A percentile compares a stretch with the other conserved stretches of the same genome.
These are phyloP conservation scores for Trifolium dubium DNA, from an alignment of 306 rosid genomes.

Conservation along the genomic window DNA sequence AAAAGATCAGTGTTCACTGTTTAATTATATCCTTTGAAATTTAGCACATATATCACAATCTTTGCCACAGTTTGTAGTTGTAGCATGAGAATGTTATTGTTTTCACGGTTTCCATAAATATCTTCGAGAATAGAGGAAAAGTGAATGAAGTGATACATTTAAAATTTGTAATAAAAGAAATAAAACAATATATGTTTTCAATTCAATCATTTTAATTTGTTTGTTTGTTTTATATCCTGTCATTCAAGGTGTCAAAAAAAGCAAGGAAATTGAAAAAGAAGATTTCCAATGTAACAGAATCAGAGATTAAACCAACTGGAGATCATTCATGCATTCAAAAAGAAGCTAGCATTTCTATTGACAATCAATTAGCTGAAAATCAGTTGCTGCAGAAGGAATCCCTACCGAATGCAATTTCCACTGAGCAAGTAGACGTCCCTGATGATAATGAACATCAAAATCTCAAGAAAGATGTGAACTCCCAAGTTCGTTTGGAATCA, in stretches of 20 bases:
- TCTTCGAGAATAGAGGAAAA: conserved; percentile 5
- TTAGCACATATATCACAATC: not conserved
- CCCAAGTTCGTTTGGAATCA: conserved; percentile 3
- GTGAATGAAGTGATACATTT: not conserved
- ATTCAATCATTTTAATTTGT: conserved; percentile 15
- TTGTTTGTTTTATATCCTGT: conserved; percentile 31
- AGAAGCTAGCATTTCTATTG: conserved; percentile 51
- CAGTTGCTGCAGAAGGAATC: conserved; percentile 45
- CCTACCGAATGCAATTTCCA: conserved; percentile 42
- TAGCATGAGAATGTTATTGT: conserved; percentile 4
- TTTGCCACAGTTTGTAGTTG: not conserved
- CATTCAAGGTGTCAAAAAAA: conserved; percentile 73
- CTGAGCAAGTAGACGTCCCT: conserved; percentile 45
- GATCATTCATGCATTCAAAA: conserved; percentile 53
- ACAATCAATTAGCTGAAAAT: conserved; percentile 48
- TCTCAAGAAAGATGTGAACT: conserved; percentile 39
- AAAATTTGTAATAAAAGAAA: not conserved
- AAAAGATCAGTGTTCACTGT: not conserved
- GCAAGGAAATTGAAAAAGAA: conserved; percentile 69
- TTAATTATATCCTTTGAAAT: conserved; percentile 19
- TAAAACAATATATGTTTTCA: not conserved
- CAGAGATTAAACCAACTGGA: conserved; percentile 46
- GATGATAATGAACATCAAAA: conserved; percentile 45
- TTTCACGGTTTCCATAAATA: conserved; percentile 6
- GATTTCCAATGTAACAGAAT: conserved; percentile 49